Evolutionary conservation across 805 yeast genomes (phyloP), one percentile per base, ranked within the genome.

Genomic region (Cyberlindnera lachancei): DNA sequence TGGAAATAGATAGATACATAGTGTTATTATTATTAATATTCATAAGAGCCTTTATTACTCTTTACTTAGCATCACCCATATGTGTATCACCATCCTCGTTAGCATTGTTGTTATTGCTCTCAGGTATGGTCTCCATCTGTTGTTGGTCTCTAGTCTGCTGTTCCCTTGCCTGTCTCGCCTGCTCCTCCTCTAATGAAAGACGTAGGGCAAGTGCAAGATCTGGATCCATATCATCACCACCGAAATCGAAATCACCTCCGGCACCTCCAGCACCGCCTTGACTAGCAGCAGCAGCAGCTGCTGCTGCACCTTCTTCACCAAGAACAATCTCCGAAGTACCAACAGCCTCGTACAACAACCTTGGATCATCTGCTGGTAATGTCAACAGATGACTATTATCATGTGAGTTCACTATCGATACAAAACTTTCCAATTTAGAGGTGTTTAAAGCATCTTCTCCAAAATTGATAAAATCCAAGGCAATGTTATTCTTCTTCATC

Each of bases 151-250:
- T 32, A 6, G 19, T 27, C 10, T 25, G 27, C 1, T 35, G 29
- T 45, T 75, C 78, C 53, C 88, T 72, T 44, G 84, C 95, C 53
- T 86, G 96, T 63, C 97, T 76, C 31, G 84, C 79, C 48, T 80
- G 83, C 55, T 90, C 97, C 53, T 92, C 98, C 53, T 92, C 97
- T 50, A 92, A 67, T 1, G 97, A 90, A 58, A 92, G 67, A 54
- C 97, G 77, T 50, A 92, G 72, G 1, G 97, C 98, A 67, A 92
- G 68, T 0, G 97, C 98, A 53, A 92, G 73, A 59, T 92, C 98
- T 20, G 97, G 97, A 50, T 92, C 98, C 76, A 86, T 81, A 44
- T 78, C 77, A 58, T 90, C 97, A 24, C 73, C 74, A 32, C 79
- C 81, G 50, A 79, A 69, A 36, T 77, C 85, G 59, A 75, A 75